phyloP scores from a whole-genome alignment of 495 filamentous ascomycete species.

The Clavariopsis aquatica region DNA sequence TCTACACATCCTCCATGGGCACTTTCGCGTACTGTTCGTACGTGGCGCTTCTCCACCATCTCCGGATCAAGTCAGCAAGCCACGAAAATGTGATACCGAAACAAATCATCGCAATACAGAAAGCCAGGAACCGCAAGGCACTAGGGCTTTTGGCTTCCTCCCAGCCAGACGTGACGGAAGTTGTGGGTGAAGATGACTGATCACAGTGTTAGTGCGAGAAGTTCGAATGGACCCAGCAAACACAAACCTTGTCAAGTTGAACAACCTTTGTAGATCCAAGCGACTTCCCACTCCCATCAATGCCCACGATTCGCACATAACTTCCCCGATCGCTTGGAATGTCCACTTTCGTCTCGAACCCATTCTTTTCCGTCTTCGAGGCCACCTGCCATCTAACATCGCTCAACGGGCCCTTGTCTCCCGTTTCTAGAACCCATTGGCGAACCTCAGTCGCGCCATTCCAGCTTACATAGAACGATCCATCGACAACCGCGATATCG shows the following conservation, averaged over 20 bases:
- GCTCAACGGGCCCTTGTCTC: neutral
- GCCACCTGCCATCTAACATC: neutral
- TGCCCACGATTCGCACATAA: constrained; percentile 10
- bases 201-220: neutral
- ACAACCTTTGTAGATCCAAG: neutral
- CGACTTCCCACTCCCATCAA: neutral
- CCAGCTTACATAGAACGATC: constrained; percentile 17
- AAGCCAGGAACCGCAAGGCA: neutral
- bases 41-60: neutral
- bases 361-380: constrained; percentile 8
- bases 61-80: neutral
- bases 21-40: neutral
- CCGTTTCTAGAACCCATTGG: constrained; percentile 13
- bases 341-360: constrained; percentile 10
- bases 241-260: constrained; percentile 6
- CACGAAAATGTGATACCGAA: constrained; percentile 13
- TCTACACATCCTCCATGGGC: neutral
- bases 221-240: neutral
- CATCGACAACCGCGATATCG: constrained; percentile 5
- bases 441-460: constrained; percentile 20
- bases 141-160: neutral
- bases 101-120: constrained; percentile 11
- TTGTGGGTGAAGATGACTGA: neutral
- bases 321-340: neutral
- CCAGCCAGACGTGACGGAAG: neutral